Conservation (phyloP, 2,329 filamentous ascomycete species). For the Mariannaea sp. region DNA sequence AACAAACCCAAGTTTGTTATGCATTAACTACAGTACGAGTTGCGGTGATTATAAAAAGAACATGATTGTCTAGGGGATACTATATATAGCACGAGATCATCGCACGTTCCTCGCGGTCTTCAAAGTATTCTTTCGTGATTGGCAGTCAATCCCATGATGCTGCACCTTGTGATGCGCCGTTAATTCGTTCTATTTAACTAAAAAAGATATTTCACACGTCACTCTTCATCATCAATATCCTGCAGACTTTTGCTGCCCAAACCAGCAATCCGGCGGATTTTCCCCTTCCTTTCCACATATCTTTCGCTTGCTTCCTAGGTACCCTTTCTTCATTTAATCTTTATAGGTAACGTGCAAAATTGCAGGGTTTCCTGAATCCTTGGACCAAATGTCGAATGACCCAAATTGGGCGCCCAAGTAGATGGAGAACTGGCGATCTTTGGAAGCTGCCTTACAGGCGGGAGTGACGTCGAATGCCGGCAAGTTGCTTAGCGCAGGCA, state of each 20-base stretch:
- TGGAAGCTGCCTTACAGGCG: constrained; percentile 7
- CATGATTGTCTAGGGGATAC: background rate
- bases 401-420: constrained; percentile 2
- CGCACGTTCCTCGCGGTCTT: background rate
- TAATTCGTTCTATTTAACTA: background rate
- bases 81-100: background rate
- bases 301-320: too few relatives aligned
- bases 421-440: constrained; percentile 8
- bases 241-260: background rate
- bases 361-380: constrained; percentile 12
- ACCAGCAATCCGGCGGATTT: background rate
- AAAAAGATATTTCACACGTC: background rate
- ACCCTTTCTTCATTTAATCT: background rate
- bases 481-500: constrained; percentile 2
- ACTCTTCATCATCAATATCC: background rate
- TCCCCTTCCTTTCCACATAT: too few relatives aligned
- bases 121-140: background rate
- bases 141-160: background rate
- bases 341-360: constrained; percentile 9
- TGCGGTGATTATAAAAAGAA: background rate
- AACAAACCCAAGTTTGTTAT: background rate
- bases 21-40: background rate
- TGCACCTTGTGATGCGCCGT: background rate
- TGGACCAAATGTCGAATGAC: constrained; percentile 13
- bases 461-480: constrained; percentile 7